Percentiles rank a stretch among this genome's conserved stretches.
Conservation (phyloP, 2,329 filamentous ascomycete genomes). For the Tricladium varicosporioides region DNA sequence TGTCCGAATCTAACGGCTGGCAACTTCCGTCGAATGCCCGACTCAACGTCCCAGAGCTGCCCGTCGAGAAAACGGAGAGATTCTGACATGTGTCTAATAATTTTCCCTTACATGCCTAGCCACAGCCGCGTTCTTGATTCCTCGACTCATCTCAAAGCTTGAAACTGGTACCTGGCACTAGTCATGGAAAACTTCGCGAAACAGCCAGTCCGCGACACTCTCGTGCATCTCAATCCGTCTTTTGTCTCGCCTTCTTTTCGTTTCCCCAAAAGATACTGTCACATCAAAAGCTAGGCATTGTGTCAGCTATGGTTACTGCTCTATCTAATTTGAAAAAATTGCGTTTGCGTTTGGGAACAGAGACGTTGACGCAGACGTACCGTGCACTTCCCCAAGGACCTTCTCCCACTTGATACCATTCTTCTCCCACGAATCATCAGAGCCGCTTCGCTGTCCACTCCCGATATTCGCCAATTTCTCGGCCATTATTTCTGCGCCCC, state of each 20-base stretch:
- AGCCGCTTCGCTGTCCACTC: constrained; percentile 10
- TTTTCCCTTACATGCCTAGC: too few relatives aligned
- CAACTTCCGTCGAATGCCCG: too few relatives aligned
- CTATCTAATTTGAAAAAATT: too few relatives aligned
- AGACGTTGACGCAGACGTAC: constrained; percentile 7
- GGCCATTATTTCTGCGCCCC: constrained; percentile 24
- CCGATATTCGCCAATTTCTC: constrained; percentile 19
- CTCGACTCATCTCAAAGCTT: not conserved
- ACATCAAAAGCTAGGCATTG: constrained; percentile 20
- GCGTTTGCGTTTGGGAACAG: too few relatives aligned
- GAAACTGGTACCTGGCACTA: not conserved
- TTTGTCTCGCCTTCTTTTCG: constrained; percentile 9
- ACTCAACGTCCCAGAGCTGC: too few relatives aligned
- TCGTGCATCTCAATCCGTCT: constrained; percentile 20
- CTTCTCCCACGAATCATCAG: constrained; percentile 16
- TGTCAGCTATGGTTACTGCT: not conserved
- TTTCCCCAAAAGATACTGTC: constrained; percentile 10
- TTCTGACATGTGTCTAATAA: too few relatives aligned
- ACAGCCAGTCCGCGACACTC: constrained; percentile 21
- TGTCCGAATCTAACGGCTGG: too few relatives aligned
- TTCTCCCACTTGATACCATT: constrained; percentile 29
- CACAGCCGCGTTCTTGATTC: too few relatives aligned
- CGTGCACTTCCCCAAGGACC: constrained; percentile 20
- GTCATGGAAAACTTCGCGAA: constrained; percentile 22
- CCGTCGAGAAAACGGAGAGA: not conserved